Conservation (phyloP, 768 basidiomycete genomes). For the Rossbeevera mucosa region DNA sequence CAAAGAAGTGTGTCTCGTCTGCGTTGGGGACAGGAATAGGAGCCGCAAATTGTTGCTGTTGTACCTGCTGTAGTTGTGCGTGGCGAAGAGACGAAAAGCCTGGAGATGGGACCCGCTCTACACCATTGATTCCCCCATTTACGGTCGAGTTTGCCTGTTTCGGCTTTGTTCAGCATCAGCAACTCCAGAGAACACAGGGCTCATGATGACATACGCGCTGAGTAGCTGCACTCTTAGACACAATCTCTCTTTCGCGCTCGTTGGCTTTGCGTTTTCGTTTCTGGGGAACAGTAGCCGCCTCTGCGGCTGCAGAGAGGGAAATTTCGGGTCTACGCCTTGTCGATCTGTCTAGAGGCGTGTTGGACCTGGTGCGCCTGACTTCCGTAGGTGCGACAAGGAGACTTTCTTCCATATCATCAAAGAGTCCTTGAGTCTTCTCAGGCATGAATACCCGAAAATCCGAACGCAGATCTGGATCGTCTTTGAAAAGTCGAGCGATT, state of each 20-base stretch:
- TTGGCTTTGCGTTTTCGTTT: conserved; percentile 66
- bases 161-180: conserved; percentile 12
- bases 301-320: conserved; percentile 36
- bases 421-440: conserved; percentile 46
- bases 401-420: conserved; percentile 41
- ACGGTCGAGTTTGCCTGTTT: conserved; percentile 20
- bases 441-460: conserved; percentile 78
- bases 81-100: conserved; percentile 20
- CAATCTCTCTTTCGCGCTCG: conserved; percentile 36
- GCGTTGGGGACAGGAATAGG: conserved; percentile 17
- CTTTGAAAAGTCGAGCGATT: conserved; percentile 67
- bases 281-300: conserved; percentile 44
- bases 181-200: neutral
- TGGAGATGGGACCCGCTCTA: conserved; percentile 24
- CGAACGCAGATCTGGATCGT: conserved; percentile 66
- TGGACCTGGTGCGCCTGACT: conserved; percentile 34
- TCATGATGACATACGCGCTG: conserved; percentile 23
- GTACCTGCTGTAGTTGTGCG: conserved; percentile 21
- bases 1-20: conserved; percentile 85
- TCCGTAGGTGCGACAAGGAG: conserved; percentile 26
- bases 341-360: conserved; percentile 34
- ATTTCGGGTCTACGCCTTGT: conserved; percentile 44
- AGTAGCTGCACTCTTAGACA: conserved; percentile 18
- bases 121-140: conserved; percentile 17
- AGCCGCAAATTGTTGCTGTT: conserved; percentile 18